Evolutionary conservation across 2,329 filamentous ascomycete genomes (phyloP), one percentile per base, ranked within the genome.

Genomic region (Talaromyces sp.): DNA sequence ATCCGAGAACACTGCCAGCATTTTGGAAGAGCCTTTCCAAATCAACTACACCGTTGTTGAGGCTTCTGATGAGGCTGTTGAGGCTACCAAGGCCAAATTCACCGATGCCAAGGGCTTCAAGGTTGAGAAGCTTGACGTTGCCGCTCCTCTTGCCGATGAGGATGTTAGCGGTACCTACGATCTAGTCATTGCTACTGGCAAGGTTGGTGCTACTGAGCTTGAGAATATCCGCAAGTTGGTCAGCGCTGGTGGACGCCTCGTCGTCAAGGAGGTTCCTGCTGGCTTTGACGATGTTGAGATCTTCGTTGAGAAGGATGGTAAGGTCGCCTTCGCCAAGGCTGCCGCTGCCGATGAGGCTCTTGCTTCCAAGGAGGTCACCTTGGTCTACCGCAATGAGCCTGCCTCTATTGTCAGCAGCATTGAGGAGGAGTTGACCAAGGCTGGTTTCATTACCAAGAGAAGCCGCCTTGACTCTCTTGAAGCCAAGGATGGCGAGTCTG

Each of bases 351-450:
- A 59, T 22, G 56, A 59, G 27, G 13, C 19, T 39, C 11, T 27
- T 41, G 16, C 56, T 41, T 27, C 35, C 19, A 41, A 41, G 37
- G 35, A 59, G 37, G 35, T 59, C 10, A 59, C 35, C 3, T 43
- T 59, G 35, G 16, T 59, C 24, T 59, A 59, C 24, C 56, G 56
- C 35, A 59, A 59, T 19, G 24, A 59, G n/a, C 56, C 56, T 14
- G 35, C 56, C 19, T 24, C 56, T 59, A 31, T 59, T 43, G 14
- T 59, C 11, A 43, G 39, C 24, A n/a, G 11, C 13, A 16, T 59
- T 43, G 56, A 39, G 24, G 39, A 59, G 39, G 56, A 39, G 19
- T 27, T 59, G 39, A 43, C 19, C 19, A 59, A 59, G 56, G 22
- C 35, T 14, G 56, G 56, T 6, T 59, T 41, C 39, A 16, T 43